Percentiles rank a stretch among this genome's conserved stretches.
phyloP scores from a whole-genome alignment of 2,329 filamentous ascomycete species.

The Penicillium psychrosexuale region DNA sequence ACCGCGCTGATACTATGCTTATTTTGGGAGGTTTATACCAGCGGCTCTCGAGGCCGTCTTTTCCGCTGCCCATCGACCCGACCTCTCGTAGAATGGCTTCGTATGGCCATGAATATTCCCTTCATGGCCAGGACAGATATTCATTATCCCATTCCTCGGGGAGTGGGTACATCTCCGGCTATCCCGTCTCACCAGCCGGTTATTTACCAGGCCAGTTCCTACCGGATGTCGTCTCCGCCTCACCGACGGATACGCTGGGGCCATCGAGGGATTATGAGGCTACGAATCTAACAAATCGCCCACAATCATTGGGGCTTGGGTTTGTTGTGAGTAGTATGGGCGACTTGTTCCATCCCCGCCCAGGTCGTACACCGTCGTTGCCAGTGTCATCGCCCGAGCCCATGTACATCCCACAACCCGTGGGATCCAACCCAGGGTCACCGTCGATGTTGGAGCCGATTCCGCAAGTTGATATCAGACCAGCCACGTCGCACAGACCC shows the following conservation, averaged over 20 bases:
- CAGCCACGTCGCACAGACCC: background rate
- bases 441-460: background rate
- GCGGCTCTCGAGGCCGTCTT: constrained; percentile 11
- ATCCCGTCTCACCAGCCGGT: background rate
- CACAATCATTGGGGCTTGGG: background rate
- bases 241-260: background rate
- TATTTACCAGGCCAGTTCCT: background rate
- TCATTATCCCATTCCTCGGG: background rate
- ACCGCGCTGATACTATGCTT: constrained; percentile 34
- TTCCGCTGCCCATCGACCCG: constrained; percentile 6
- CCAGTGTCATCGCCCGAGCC: background rate
- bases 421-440: background rate
- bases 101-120: background rate
- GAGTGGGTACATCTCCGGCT: background rate
- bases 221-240: background rate
- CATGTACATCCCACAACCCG: background rate
- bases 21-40: constrained; percentile 38
- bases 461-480: background rate
- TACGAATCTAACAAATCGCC: background rate
- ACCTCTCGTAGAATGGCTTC: background rate
- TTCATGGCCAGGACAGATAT: background rate
- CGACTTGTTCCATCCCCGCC: background rate
- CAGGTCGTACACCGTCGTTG: background rate
- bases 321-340: constrained; percentile 1
- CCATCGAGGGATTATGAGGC: background rate